A percentile compares a stretch with the other conserved stretches of the same genome.
These are phyloP conservation scores for Trichocomaceae sp. DNA, from an alignment of 2,329 filamentous ascomycete species.

Conservation along the genomic window DNA sequence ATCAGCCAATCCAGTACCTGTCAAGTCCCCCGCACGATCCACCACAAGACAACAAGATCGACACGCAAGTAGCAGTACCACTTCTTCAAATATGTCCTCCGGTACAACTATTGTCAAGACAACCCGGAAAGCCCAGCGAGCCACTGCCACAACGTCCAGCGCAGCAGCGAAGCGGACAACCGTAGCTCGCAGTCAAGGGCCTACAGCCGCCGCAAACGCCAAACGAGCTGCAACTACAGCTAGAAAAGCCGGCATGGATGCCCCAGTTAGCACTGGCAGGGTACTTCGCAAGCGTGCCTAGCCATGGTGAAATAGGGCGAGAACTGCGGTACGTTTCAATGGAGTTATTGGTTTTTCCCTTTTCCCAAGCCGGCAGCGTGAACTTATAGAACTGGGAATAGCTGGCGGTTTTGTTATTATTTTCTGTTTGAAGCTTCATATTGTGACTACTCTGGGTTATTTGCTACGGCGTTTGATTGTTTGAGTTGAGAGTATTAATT, in stretches of 20 bases:
- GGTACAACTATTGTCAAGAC: constrained; percentile 34
- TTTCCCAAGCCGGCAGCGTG: background rate
- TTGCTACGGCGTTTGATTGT: background rate
- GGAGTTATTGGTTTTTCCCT: background rate
- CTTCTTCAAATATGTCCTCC: constrained; percentile 32
- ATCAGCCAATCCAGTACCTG: constrained; percentile 19
- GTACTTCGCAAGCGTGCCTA: constrained; percentile 38
- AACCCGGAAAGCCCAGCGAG: constrained; percentile 15
- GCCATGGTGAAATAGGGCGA: background rate
- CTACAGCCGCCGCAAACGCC: constrained; percentile 26
- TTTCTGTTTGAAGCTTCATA: background rate
- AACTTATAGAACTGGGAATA: background rate
- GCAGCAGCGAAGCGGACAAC: constrained; percentile 27
- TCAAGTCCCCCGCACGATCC: constrained; percentile 24
- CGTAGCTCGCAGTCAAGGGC: constrained; percentile 24
- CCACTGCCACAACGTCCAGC: constrained; percentile 12
- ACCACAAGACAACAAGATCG: constrained; percentile 36
- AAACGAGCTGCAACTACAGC: constrained; percentile 30
- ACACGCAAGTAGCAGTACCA: constrained; percentile 28
- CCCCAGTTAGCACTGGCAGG: constrained; percentile 26
- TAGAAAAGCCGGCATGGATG: constrained; percentile 30
- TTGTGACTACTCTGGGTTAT: background rate
- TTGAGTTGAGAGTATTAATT: background rate
- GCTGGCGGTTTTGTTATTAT: background rate
- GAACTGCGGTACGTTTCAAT: background rate